Percentiles rank a stretch among this genome's conserved stretches.
phyloP scores from a whole-genome alignment of 2,329 filamentous ascomycete species.

The Colletotrichum gloeosporioides region DNA sequence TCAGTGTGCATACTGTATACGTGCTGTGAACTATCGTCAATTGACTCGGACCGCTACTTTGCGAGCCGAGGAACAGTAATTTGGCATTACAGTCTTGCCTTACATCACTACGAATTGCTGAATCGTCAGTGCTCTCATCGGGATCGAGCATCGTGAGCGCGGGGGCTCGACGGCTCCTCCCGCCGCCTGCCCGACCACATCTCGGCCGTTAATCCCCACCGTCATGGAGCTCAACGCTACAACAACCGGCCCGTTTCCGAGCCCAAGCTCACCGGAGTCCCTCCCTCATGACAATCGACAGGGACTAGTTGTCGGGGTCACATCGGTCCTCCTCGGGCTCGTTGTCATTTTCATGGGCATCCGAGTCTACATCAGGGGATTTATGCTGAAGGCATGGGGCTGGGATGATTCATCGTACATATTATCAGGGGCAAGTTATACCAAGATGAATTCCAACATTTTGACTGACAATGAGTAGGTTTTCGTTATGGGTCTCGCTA shows the following conservation, averaged over 20 bases:
- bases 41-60: too few species aligned
- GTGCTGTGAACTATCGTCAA: too few species aligned
- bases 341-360: neutral
- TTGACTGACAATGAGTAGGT: neutral
- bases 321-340: neutral
- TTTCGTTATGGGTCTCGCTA: neutral
- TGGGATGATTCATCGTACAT: slow-evolving; percentile 25
- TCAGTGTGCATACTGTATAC: too few species aligned
- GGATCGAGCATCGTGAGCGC: too few species aligned
- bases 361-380: slow-evolving; percentile 25
- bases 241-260: rapidly evolving
- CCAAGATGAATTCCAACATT: rapidly evolving
- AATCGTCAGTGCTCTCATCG: too few species aligned
- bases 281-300: neutral
- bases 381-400: slow-evolving; percentile 28
- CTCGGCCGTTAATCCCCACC: neutral
- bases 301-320: neutral
- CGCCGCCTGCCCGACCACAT: too few species aligned
- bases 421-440: neutral
- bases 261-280: too few species aligned
- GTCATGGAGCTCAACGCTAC: neutral
- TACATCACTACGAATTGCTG: too few species aligned
- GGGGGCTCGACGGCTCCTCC: neutral
- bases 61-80: too few species aligned
- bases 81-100: too few species aligned